phyloP scores from a whole-genome alignment of 345 rosid species.

The Dipteronia sinensis region DNA sequence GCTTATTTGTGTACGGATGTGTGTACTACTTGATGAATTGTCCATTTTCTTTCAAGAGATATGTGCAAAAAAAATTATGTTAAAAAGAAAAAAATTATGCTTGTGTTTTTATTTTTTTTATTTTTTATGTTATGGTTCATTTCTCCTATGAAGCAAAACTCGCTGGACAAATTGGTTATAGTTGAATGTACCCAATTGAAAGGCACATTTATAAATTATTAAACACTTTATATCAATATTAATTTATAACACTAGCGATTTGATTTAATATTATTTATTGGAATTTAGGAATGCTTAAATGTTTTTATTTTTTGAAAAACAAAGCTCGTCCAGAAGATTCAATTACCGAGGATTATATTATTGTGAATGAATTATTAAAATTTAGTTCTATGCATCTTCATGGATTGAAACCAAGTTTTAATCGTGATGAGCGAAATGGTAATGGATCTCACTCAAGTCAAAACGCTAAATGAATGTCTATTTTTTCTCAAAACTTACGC shows the following conservation, averaged over 20 bases:
- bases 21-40: neutral
- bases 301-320: no score
- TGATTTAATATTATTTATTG: no score
- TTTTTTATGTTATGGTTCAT: constrained; percentile 11
- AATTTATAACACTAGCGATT: no score
- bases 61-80: neutral
- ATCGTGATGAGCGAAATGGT: no score
- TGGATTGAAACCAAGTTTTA: no score
- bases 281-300: neutral
- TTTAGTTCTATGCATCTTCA: neutral
- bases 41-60: constrained; percentile 6
- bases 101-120: constrained; percentile 1
- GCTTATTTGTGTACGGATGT: neutral
- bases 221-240: no score
- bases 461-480: no score
- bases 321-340: neutral
- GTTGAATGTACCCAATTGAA: constrained; percentile 13
- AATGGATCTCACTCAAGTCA: no score
- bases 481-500: no score
- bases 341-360: neutral
- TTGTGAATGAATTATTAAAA: neutral
- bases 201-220: neutral
- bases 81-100: constrained; percentile 5
- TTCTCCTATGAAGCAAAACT: neutral
- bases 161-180: neutral